These are phyloP conservation scores for Mycena indigotica DNA, from an alignment of 768 basidiomycete species.

Conservation along the genomic window DNA sequence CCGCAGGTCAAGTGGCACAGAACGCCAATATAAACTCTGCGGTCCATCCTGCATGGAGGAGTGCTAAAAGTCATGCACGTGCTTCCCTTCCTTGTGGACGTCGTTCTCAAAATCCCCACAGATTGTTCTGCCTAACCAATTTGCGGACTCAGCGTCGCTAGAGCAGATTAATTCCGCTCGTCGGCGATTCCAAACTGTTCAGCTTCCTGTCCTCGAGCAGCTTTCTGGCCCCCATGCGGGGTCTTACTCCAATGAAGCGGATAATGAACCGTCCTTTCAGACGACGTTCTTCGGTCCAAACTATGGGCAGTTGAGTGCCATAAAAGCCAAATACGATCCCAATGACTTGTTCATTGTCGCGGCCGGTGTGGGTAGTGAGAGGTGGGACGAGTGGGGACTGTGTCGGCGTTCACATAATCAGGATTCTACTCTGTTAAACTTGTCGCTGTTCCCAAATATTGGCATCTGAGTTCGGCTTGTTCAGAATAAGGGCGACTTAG, in stretches of 20 bases:
- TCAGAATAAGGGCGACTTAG: too few relatives aligned
- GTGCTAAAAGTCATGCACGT: slow-evolving; percentile 3
- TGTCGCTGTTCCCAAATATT: too few relatives aligned
- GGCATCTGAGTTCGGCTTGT: too few relatives aligned
- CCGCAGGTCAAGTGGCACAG: slow-evolving; percentile 30
- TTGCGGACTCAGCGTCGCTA: slow-evolving; percentile 13
- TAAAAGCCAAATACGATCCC: slow-evolving; percentile 21
- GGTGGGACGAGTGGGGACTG: slow-evolving; percentile 9
- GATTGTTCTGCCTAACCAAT: background rate
- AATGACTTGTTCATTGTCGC: slow-evolving; percentile 9
- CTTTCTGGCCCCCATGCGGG: slow-evolving; percentile 16
- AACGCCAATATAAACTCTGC: slow-evolving; percentile 36
- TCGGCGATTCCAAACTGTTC: slow-evolving; percentile 2
- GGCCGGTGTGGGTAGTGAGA: slow-evolving; percentile 7
- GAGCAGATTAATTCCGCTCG: slow-evolving; percentile 15
- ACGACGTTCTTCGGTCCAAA: slow-evolving; percentile 18
- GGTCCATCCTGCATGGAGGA: slow-evolving; percentile 20
- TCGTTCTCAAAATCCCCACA: background rate
- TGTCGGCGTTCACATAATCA: too few relatives aligned
- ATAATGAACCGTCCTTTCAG: slow-evolving; percentile 16
- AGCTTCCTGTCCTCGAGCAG: background rate
- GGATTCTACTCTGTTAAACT: too few relatives aligned
- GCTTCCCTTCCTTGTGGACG: background rate
- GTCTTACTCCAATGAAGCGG: slow-evolving; percentile 24
- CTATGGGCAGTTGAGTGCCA: slow-evolving; percentile 14